Conservation (phyloP, 805 yeast genomes). For the Zygotorulaspora danielsina region DNA sequence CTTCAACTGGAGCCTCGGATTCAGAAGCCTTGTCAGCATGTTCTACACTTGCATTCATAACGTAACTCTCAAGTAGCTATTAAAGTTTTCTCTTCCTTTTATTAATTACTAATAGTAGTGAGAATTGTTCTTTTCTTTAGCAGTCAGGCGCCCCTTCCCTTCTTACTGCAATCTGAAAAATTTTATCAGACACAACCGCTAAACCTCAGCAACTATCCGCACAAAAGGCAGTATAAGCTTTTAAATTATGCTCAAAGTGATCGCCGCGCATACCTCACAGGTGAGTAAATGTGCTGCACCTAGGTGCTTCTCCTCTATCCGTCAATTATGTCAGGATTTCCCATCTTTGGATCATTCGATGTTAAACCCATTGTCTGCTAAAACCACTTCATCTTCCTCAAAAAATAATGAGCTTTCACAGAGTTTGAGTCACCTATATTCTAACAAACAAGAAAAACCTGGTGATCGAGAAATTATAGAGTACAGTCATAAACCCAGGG, state of each 20-base stretch:
- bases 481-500: conserved; percentile 21
- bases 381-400: conserved; percentile 6
- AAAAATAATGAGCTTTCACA: conserved; percentile 10
- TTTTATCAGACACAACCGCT: background rate
- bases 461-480: conserved; percentile 4
- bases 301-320: conserved; percentile 7
- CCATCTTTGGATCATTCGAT: conserved; percentile 20
- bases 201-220: background rate
- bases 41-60: background rate
- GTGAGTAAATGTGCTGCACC: background rate
- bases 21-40: background rate
- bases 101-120: too few relatives aligned
- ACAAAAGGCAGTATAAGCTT: too few relatives aligned
- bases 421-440: conserved; percentile 7
- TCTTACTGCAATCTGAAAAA: background rate
- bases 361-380: conserved; percentile 17
- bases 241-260: conserved; percentile 8
- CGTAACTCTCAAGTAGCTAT: too few relatives aligned
- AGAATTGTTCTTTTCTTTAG: too few relatives aligned
- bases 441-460: conserved; percentile 2
- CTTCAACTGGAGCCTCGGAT: too few relatives aligned
- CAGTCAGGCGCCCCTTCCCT: too few relatives aligned
- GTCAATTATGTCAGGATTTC: conserved; percentile 10
- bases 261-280: background rate
- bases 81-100: too few relatives aligned